These are phyloP conservation scores for Mallotus japonicus DNA, from an alignment of 441 rosid species.

Conservation along the genomic window DNA sequence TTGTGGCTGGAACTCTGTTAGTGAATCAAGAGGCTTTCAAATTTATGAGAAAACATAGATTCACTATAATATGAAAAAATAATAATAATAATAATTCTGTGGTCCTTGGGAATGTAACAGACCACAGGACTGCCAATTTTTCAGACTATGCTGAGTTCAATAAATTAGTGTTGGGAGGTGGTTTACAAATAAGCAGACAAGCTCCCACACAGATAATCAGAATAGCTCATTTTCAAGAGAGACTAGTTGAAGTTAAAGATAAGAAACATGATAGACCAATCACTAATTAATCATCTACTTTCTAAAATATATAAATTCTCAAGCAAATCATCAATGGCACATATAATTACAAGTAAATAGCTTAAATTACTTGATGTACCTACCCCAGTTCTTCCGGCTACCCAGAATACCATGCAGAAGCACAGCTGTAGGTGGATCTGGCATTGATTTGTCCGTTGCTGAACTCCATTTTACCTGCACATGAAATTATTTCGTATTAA, in stretches of 20 bases:
- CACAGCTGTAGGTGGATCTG: slow-evolving; percentile 91
- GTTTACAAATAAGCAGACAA: no score
- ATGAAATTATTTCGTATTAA: background rate
- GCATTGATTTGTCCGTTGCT: slow-evolving; percentile 58
- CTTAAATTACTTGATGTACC: slow-evolving; percentile 20
- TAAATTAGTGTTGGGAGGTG: no score
- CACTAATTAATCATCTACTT: background rate
- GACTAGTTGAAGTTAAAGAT: background rate
- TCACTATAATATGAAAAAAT: no score
- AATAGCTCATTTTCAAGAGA: background rate
- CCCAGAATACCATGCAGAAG: slow-evolving; percentile 94
- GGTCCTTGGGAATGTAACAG: no score
- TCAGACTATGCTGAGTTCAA: no score
- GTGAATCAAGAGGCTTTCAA: no score
- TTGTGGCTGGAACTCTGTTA: no score
- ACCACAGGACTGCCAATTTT: no score
- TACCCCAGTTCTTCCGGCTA: slow-evolving; percentile 91
- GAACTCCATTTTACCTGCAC: slow-evolving; percentile 82
- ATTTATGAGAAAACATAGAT: no score
- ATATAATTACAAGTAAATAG: background rate
- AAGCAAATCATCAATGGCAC: background rate
- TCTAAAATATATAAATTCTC: background rate
- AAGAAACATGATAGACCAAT: background rate
- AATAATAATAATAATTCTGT: no score
- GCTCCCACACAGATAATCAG: background rate